These are phyloP conservation scores for Isatis lusitanica DNA, from an alignment of 441 rosid species.

Conservation along the genomic window DNA sequence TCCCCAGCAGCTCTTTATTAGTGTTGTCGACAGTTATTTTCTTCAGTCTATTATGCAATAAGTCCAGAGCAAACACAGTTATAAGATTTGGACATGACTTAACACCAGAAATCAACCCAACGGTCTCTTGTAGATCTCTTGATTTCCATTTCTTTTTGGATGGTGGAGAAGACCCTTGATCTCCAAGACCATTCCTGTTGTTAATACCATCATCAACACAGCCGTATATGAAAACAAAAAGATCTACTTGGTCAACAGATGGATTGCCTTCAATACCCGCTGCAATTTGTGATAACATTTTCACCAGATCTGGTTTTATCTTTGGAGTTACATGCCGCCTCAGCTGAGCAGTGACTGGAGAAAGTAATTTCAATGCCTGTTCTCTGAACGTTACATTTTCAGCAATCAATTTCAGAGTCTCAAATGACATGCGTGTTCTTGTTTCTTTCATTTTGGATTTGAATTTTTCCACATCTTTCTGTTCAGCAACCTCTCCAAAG, in stretches of 20 bases:
- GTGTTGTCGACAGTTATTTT: constrained; percentile 49
- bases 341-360: constrained; percentile 60
- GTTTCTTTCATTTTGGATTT: constrained; percentile 96
- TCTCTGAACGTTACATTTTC: constrained; percentile 70
- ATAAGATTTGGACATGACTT: constrained; percentile 69
- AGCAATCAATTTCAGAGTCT: constrained; percentile 77
- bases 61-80: constrained; percentile 74
- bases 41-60: constrained; percentile 61
- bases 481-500: constrained; percentile 91
- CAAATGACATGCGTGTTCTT: constrained; percentile 66
- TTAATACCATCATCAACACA: constrained; percentile 62
- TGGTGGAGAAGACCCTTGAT: constrained; percentile 34
- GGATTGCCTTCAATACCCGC: constrained; percentile 84
- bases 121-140: constrained; percentile 38
- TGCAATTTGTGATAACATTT: constrained; percentile 72
- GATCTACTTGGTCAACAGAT: constrained; percentile 80
- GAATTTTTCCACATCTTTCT: constrained; percentile 86
- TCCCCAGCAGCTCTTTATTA: constrained; percentile 52
- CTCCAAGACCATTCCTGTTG: constrained; percentile 48
- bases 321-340: constrained; percentile 72
- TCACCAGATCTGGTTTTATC: constrained; percentile 67
- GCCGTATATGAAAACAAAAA: constrained; percentile 68
- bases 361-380: constrained; percentile 68
- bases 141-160: constrained; percentile 30
- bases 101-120: constrained; percentile 40